Base-by-base conservation (phyloP, 306 rosid genomes). In the Rosa persica region DNA sequence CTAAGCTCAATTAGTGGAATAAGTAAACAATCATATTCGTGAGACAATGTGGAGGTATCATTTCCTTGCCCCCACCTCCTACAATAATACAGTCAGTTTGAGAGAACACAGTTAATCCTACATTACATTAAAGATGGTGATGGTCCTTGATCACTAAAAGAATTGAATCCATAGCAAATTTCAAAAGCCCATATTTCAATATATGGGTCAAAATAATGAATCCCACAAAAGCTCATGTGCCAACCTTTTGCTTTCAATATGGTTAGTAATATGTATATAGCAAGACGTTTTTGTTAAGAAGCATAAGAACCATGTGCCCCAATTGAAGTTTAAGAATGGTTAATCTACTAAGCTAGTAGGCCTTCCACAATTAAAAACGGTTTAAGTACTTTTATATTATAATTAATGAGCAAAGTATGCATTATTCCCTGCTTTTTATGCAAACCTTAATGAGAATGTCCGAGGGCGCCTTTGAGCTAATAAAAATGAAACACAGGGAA, bases 251-350 rank as follows among this genome's bases (percentile, higher is more conserved):
- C 19, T 73, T 73, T 72, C 39, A 51, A 27, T 20, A 12, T 16
- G 38, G 20, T 54, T 36, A 20, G 20, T 54, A 1, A 47, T 47
- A 47, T 3, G 5, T 54, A 20, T 54, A 54, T 54, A n/a, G 23
- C 25, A 8, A 55, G 67, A 61, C 39, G 13, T 25, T 70, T 61
- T n/a, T 44, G 38, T n/a, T 51, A 55, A 54, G 73, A 64, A 44
- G 74, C 83, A 75, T 13, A 43, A 43, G 70, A 79, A 70, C 11
- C 83, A 79, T 72, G 81, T 70, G 83, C 71, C 62, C 6, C 22
- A 75, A 52, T 67, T 30, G 38, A 61, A 23, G 58, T 4, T 54
- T 54, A 22, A 42, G 5, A 42, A 5, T 25, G 12, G 15, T 40
- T 17, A 11, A 42, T 30, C 12, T 8, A 20, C 40, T 13, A 9